A percentile compares a stretch with the other conserved stretches of the same genome.
These are phyloP conservation scores for Ogataea hybrid DNA, from an alignment of 1,139 yeast species.

Conservation along the genomic window DNA sequence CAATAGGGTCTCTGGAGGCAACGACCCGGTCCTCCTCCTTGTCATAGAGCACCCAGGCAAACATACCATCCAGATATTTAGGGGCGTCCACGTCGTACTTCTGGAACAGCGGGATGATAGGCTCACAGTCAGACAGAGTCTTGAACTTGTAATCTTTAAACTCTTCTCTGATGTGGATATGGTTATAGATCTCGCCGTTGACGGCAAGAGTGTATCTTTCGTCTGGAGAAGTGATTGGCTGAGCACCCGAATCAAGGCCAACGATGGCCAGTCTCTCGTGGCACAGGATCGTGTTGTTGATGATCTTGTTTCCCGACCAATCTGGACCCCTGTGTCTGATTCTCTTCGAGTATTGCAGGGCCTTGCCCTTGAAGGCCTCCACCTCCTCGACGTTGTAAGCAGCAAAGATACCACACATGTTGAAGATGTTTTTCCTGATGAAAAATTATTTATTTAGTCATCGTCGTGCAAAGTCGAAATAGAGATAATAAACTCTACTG, in stretches of 20 bases:
- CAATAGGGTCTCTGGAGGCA: conserved; percentile 98
- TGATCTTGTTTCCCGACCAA: conserved; percentile 89
- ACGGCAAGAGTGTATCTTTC: conserved; percentile 76
- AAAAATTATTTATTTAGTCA: conserved; percentile 9
- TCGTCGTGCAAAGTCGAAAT: conserved; percentile 7
- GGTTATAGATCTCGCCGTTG: conserved; percentile 98
- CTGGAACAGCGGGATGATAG: conserved; percentile 86
- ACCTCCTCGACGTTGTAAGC: conserved; percentile 81
- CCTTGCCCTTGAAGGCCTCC: conserved; percentile 78
- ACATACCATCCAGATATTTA: conserved; percentile 94
- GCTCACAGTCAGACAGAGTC: conserved; percentile 95
- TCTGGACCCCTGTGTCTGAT: conserved; percentile 99
- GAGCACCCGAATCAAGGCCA: conserved; percentile 96
- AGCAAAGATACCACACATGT: conserved; percentile 98
- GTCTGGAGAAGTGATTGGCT: conserved; percentile 85
- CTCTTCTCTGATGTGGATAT: conserved; percentile 79
- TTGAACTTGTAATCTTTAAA: conserved; percentile 71
- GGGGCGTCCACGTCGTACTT: conserved; percentile 91
- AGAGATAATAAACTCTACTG: not conserved
- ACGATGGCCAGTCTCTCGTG: conserved; percentile 97
- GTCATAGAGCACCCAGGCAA: conserved; percentile 92
- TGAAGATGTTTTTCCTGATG: conserved; percentile 4
- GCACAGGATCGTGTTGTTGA: conserved; percentile 76
- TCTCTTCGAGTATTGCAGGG: conserved; percentile 84
- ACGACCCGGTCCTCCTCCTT: conserved; percentile 77